Evolutionary conservation across 2,329 filamentous ascomycete species (phyloP), one percentile per base, ranked within the genome.

Genomic region (Monosporascus sp.): DNA sequence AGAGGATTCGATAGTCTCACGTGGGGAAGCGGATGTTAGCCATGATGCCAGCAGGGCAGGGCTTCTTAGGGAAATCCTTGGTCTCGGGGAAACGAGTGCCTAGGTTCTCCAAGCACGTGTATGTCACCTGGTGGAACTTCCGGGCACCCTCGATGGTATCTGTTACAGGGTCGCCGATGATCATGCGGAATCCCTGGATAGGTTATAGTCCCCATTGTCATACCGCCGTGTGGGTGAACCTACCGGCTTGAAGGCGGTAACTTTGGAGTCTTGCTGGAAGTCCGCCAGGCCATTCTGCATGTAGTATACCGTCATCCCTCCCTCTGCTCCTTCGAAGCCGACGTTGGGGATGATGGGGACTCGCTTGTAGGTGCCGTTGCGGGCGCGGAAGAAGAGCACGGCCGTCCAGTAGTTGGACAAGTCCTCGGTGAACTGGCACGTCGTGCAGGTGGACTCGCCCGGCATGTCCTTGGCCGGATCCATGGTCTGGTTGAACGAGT

Each of bases 121-220:
- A 73, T 5, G 70, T 72, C 35, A 73, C 63, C 60, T 72, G 70
- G 17, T 68, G 68, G 60, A 67, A 73, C 36, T 65, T 63, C 39
- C 65, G 61, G 2, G 68, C 62, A 24, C 69, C 49, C 14, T 59
- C 60, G 51, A 63, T 58, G 51, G 57, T 68, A 11, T 68, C 60
- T 49, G 64, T 66, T 7, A 59, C 55, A 18, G 70, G 66, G 45
- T 77, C 70, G 25, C 74, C 74, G 11, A 72, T 68, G 15, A 77
- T 70, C 74, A 77, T 76, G 43, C 74, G 72, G 68, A 77, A 77
- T 7, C 74, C 68, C 69, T 71, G 27, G 3, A 18, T 25, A n/a
- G 15, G n/a, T 14, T 24, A 15, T n/a, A 24, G n/a, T 15, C n/a
- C 38, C 38, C 9, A 18, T 41, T 2, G 17, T 8, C 7, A 20